These are phyloP conservation scores for Blastobotrys parvus DNA, from an alignment of 805 yeast species.

Conservation along the genomic window DNA sequence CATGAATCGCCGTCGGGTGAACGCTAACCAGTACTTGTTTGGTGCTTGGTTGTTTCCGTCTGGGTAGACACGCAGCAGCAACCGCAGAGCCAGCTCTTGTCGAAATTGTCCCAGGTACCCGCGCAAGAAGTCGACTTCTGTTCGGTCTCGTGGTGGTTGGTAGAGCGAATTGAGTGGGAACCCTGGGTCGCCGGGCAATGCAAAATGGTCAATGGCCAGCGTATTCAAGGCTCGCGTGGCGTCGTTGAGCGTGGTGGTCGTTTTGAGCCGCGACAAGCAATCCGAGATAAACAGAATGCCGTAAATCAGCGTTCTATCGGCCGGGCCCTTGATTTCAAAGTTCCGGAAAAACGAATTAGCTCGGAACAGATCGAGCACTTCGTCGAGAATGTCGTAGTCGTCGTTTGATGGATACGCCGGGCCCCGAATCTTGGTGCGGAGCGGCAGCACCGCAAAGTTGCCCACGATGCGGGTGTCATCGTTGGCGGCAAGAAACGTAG, in stretches of 20 bases:
- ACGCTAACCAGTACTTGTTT: constrained; percentile 91
- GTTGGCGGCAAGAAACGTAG: constrained; percentile 26
- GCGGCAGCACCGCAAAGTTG: constrained; percentile 76
- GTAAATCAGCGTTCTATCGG: constrained; percentile 86
- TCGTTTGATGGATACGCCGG: constrained; percentile 73
- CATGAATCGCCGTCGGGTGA: constrained; percentile 92
- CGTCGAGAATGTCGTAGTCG: constrained; percentile 88
- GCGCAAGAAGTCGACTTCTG: constrained; percentile 72
- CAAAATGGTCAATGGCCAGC: constrained; percentile 76
- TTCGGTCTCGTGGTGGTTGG: constrained; percentile 62
- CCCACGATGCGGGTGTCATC: constrained; percentile 39
- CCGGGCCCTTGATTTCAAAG: constrained; percentile 92
- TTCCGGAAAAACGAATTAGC: constrained; percentile 95
- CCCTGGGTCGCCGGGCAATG: constrained; percentile 91
- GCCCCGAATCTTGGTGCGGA: constrained; percentile 78
- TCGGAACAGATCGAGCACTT: constrained; percentile 80
- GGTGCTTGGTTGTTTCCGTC: constrained; percentile 44
- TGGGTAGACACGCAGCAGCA: constrained; percentile 60
- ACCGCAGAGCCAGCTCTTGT: constrained; percentile 81
- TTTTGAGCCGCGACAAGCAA: constrained; percentile 57
- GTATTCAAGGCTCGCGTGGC: constrained; percentile 56
- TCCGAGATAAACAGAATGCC: constrained; percentile 87
- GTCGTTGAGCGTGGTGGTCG: constrained; percentile 36
- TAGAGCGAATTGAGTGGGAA: constrained; percentile 83
- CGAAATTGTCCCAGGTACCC: constrained; percentile 85